Conservation (phyloP, 2,329 filamentous ascomycete species). For the Microdochium trichocladiopsis region DNA sequence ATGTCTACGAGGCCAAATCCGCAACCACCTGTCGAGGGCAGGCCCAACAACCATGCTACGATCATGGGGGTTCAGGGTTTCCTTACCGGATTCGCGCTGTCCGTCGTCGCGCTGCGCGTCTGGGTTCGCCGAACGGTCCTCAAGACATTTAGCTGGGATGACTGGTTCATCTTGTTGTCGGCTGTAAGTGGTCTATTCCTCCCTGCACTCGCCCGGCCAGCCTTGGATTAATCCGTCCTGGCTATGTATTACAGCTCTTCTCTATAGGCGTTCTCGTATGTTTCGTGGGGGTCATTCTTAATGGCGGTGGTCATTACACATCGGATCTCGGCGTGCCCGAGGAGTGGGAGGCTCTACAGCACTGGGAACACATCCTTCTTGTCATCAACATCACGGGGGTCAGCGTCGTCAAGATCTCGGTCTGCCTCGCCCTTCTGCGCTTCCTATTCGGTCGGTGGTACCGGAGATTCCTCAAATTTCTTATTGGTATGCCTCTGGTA, state of each 20-base stretch:
- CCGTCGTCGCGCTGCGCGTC: conserved; percentile 2
- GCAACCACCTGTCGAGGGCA: background rate
- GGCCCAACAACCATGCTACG: background rate
- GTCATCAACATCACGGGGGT: conserved; percentile 5
- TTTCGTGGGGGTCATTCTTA: conserved; percentile 3
- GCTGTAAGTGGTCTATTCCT: conserved; percentile 1
- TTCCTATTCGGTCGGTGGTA: conserved; percentile 5
- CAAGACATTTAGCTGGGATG: conserved; percentile 5
- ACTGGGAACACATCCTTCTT: conserved; percentile 5
- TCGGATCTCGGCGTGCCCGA: conserved; percentile 2
- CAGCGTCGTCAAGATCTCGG: conserved; percentile 6
- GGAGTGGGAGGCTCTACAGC: conserved; percentile 2
- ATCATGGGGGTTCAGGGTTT: background rate
- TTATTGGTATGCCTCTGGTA: background rate
- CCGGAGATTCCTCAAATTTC: conserved; percentile 2
- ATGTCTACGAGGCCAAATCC: background rate
- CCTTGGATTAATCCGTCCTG: background rate
- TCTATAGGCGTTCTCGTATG: conserved; percentile 5
- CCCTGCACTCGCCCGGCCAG: background rate
- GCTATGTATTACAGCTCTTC: conserved; percentile 1
- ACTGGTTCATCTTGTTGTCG: conserved; percentile 3
- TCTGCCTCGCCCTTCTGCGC: conserved; percentile 5
- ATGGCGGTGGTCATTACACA: conserved; percentile 3
- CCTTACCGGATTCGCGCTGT: background rate
- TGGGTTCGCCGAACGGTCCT: conserved; percentile 4